phyloP scores from a whole-genome alignment of 345 rosid genomes.

The Draba incana region DNA sequence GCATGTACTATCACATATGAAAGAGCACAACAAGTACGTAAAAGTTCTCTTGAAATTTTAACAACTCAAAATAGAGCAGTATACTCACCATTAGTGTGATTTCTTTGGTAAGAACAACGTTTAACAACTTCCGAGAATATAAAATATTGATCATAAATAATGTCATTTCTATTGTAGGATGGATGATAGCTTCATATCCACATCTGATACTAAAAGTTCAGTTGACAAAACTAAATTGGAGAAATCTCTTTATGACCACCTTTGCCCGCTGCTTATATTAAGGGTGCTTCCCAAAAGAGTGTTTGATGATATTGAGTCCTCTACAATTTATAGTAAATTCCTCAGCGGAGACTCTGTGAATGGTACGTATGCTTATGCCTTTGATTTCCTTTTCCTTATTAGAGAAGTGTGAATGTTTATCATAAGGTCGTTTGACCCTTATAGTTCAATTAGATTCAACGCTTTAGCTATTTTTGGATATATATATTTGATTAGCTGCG shows the following conservation, averaged over 20 bases:
- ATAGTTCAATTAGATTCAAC: slow-evolving; percentile 14
- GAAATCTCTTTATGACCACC: slow-evolving; percentile 67
- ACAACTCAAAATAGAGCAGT: slow-evolving; percentile 14
- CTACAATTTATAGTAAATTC: slow-evolving; percentile 62
- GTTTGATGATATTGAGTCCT: slow-evolving; percentile 59
- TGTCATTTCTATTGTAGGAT: slow-evolving; percentile 40
- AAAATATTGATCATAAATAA: not conserved
- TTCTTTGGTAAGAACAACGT: slow-evolving; percentile 3
- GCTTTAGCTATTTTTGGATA: slow-evolving; percentile 13
- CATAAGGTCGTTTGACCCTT: slow-evolving; percentile 15
- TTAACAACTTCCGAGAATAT: not conserved
- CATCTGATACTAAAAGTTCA: slow-evolving; percentile 46
- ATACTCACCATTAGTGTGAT: slow-evolving; percentile 6
- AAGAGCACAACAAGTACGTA: slow-evolving; percentile 63
- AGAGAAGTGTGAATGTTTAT: slow-evolving; percentile 12
- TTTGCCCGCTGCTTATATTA: slow-evolving; percentile 83
- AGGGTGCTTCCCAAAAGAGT: slow-evolving; percentile 84
- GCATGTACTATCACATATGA: slow-evolving; percentile 61
- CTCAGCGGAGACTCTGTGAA: slow-evolving; percentile 41
- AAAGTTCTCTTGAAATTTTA: slow-evolving; percentile 7
- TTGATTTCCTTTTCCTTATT: slow-evolving; percentile 11
- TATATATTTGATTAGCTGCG: not conserved
- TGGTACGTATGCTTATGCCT: slow-evolving; percentile 46
- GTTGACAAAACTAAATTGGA: slow-evolving; percentile 45
- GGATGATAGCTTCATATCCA: slow-evolving; percentile 44